Conservation (phyloP, 129 eudicot species). For the Escallonia rubra region DNA sequence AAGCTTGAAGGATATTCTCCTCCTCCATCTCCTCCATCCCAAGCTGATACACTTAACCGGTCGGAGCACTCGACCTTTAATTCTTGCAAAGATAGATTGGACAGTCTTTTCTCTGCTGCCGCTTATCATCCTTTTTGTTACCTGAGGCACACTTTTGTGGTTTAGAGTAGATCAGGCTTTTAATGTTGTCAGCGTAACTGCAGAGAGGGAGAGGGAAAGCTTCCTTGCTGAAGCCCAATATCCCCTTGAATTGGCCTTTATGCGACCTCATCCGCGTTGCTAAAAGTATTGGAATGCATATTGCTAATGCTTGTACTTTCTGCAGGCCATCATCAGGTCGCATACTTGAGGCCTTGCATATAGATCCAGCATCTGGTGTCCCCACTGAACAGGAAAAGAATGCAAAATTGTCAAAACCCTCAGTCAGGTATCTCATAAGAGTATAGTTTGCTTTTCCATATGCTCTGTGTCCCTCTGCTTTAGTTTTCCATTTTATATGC, state of each 20-base stretch:
- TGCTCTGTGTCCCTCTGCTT: neutral
- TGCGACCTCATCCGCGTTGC: conserved; percentile 26
- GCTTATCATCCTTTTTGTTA: conserved; percentile 54
- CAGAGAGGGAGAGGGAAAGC: conserved; percentile 31
- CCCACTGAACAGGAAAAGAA: conserved; percentile 69
- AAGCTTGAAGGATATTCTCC: conserved; percentile 84
- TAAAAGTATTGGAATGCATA: conserved; percentile 12
- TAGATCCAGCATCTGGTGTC: conserved; percentile 97
- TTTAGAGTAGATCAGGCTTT: conserved; percentile 27
- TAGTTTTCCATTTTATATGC: neutral
- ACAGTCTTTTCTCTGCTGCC: conserved; percentile 74
- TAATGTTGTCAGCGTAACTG: conserved; percentile 36
- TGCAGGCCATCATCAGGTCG: conserved; percentile 88
- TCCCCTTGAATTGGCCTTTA: conserved; percentile 32
- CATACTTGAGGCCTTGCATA: conserved; percentile 95
- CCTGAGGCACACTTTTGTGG: conserved; percentile 43
- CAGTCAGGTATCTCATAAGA: conserved; percentile 43
- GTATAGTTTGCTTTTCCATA: neutral
- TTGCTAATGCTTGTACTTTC: conserved; percentile 40
- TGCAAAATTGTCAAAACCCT: conserved; percentile 53
- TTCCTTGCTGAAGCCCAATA: conserved; percentile 34
- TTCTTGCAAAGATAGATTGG: conserved; percentile 84
- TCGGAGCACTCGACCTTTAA: conserved; percentile 97
- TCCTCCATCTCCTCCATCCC: conserved; percentile 82
- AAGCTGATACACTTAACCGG: conserved; percentile 77